A percentile compares a stretch with the other conserved stretches of the same genome.
phyloP scores from a whole-genome alignment of 495 filamentous ascomycete species.

The Geoglossum glabrum region DNA sequence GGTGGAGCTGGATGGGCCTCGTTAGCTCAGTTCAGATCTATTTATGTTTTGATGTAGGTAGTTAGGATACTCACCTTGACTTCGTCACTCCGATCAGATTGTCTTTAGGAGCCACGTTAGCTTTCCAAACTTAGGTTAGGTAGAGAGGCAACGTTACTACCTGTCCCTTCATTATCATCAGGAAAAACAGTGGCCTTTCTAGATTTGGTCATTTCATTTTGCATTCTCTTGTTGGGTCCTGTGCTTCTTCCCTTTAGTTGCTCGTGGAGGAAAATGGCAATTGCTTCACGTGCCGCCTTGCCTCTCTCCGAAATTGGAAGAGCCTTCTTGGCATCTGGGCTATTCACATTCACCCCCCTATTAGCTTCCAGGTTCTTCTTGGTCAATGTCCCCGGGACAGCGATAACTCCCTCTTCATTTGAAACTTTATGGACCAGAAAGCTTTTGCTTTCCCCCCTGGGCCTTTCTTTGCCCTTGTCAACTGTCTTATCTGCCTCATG shows the following conservation, averaged over 20 bases:
- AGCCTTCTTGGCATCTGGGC: background rate
- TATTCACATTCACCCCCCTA: background rate
- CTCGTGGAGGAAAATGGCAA: background rate
- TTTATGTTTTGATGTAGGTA: background rate
- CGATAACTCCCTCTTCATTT: background rate
- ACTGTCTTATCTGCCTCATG: background rate
- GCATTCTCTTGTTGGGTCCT: background rate
- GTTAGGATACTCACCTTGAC: background rate
- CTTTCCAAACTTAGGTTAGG: background rate
- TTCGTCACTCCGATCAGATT: background rate
- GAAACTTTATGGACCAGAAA: background rate
- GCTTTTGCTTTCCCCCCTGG: background rate
- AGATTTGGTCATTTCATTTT: background rate
- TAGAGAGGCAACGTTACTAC: background rate
- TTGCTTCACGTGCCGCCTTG: background rate
- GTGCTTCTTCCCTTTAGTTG: background rate
- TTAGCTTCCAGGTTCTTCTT: background rate
- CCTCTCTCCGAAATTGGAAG: background rate
- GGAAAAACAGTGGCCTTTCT: background rate
- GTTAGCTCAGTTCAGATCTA: background rate
- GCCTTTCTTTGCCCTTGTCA: background rate
- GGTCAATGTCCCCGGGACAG: background rate
- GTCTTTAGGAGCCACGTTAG: background rate
- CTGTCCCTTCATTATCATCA: background rate
- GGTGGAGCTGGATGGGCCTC: background rate